Evolutionary conservation across 768 basidiomycete genomes (phyloP).

Genomic region (Sporobolomyces pararoseus): DNA sequence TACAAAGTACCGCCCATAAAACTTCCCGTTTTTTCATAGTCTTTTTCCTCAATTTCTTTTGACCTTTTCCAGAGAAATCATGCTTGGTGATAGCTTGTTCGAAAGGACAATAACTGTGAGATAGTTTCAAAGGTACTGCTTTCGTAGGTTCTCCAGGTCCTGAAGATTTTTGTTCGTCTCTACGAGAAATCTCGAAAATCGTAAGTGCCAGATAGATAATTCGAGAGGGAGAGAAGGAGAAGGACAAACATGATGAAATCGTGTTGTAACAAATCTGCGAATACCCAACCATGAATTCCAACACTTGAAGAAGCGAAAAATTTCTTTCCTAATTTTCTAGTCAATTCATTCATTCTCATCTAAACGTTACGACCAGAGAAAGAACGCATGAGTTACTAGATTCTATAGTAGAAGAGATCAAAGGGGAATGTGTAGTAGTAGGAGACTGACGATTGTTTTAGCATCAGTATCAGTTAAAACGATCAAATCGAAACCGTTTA

Average conservation of each 20-base stretch:
- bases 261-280: conserved; percentile 83
- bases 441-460: conserved; percentile 35
- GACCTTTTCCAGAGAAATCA: conserved; percentile 57
- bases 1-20: conserved; percentile 64
- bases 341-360: conserved; percentile 74
- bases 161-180: conserved; percentile 80
- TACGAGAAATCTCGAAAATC: background rate
- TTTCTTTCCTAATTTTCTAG: conserved; percentile 67
- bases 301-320: conserved; percentile 91
- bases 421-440: background rate
- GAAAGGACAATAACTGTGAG: conserved; percentile 46
- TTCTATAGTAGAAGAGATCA: no score
- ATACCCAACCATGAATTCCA: conserved; percentile 87
- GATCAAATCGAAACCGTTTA: conserved; percentile 60
- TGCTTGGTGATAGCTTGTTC: conserved; percentile 60
- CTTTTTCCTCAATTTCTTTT: conserved; percentile 63
- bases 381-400: no score
- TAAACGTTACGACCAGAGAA: conserved; percentile 48
- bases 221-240: conserved; percentile 51
- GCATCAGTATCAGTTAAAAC: conserved; percentile 50
- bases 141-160: conserved; percentile 54
- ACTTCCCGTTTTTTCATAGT: conserved; percentile 56
- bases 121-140: conserved; percentile 36
- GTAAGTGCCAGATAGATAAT: conserved; percentile 55
- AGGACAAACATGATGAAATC: conserved; percentile 76